Evolutionary conservation across 805 yeast species (phyloP), one percentile per base, ranked within the genome.

Genomic region (Candida broadrunensis): DNA sequence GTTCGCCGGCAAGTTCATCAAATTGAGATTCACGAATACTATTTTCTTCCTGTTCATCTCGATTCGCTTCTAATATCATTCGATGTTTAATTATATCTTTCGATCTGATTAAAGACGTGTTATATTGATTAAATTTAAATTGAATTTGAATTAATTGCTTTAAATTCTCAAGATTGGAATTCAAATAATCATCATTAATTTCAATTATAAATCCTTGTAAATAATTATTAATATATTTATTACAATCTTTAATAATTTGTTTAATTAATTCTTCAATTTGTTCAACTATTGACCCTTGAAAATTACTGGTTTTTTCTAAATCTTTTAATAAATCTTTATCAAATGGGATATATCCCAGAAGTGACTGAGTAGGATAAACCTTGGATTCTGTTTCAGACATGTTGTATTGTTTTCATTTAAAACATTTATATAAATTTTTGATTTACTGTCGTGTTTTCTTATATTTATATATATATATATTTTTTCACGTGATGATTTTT

Each of bases 51-150:
- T 35, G 15, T 14, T 15, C 18, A 15, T n/a, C 18, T 14, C 4
- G 18, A 14, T 14, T 3, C 5, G 32, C 35, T 24, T 31, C 40
- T 4, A 3, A 3, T n/a, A 16, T 20, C 15, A 39, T 35, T 27
- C 49, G 39, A n/a, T 50, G 49, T 26, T 55, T 51, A 21, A 59
- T 46, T 16, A 44, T 44, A 2, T 45, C 44, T 41, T 55, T 58
- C 17, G 60, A 45, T 19, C 35, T 34, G 6, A 42, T 40, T 27
- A 55, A 49, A 3, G 46, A 41, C 0, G 31, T 33, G 5, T 39
- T 32, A 37, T 58, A 54, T 4, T 21, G 33, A 0, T 29, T 21
- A 2, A 49, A 32, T 18, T 50, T 48, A 16, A 27, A 21, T 24
- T 48, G 48, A 2, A 56, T 32, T 7, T 38, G 35, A 2, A 42